These are phyloP conservation scores for Verticillium klebahnii DNA, from an alignment of 2,329 filamentous ascomycete genomes.

Conservation along the genomic window DNA sequence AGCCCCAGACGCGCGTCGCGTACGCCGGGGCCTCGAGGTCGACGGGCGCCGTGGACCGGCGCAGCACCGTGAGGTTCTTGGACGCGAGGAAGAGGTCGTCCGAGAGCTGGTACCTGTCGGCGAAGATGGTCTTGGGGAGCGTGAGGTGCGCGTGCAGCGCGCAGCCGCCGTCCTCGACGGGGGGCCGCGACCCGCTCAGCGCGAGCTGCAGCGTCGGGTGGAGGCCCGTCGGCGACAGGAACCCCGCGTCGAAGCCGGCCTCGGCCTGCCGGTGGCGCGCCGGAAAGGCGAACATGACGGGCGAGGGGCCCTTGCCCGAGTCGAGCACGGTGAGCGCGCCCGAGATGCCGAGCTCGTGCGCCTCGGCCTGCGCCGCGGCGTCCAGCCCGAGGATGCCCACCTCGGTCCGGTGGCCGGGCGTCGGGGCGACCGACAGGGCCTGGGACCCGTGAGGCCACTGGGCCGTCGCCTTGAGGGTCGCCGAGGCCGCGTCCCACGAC, in stretches of 20 bases:
- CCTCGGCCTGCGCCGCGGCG: slow-evolving; percentile 51
- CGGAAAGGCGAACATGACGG: slow-evolving; percentile 79
- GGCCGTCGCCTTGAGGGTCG: slow-evolving; percentile 59
- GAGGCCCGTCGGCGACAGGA: slow-evolving; percentile 70
- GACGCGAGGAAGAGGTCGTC: slow-evolving; percentile 74
- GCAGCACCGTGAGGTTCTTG: slow-evolving; percentile 69
- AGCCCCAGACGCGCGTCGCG: slow-evolving; percentile 72
- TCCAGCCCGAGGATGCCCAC: slow-evolving; percentile 73
- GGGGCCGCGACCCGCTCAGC: slow-evolving; percentile 49
- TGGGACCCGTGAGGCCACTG: slow-evolving; percentile 52
- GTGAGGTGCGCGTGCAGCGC: slow-evolving; percentile 76
- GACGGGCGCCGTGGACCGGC: slow-evolving; percentile 67
- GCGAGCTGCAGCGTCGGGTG: slow-evolving; percentile 75
- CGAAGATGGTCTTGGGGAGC: slow-evolving; percentile 75
- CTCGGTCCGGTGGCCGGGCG: slow-evolving; percentile 58
- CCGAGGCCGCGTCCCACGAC: slow-evolving; percentile 66
- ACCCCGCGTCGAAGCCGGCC: slow-evolving; percentile 56
- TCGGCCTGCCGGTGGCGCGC: slow-evolving; percentile 58
- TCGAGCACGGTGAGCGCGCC: slow-evolving; percentile 77
- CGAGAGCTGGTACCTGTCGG: slow-evolving; percentile 80
- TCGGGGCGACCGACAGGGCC: slow-evolving; percentile 33
- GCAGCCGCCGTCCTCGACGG: slow-evolving; percentile 54
- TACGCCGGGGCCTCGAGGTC: slow-evolving; percentile 91
- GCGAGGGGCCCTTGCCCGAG: slow-evolving; percentile 65
- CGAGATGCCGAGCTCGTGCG: slow-evolving; percentile 71